Evolutionary conservation across 2,329 filamentous ascomycete genomes (phyloP), one percentile per base, ranked within the genome.

Genomic region (Colletotrichum chrysophilum): DNA sequence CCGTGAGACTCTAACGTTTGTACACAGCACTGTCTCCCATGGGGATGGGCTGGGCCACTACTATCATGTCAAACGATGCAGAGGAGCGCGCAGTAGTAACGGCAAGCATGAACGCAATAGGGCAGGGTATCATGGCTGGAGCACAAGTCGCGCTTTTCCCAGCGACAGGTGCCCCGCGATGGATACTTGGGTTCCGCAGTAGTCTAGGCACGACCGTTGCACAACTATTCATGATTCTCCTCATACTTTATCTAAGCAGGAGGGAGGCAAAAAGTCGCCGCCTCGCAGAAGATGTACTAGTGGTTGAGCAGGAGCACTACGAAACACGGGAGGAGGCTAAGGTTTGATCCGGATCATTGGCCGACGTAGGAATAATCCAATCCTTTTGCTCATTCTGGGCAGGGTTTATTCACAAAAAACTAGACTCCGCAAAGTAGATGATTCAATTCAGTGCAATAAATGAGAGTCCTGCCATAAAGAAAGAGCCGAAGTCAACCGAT

Each of bases 41-140:
- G 52, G 21, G 81, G 7, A 86, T 85, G 84, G 81, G 81, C 14
- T 86, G 84, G 84, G 83, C 84, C 14, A 83, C 83, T 0, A 78
- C 83, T 2, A 77, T 81, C 16, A 85, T 84, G 82, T 79, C 80
- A 4, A 80, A 83, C 5, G 83, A 84, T 65, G 83, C 84, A 8
- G 85, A 86, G 66, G 84, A 86, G 73, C 80, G 85, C 26, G 84
- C 84, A 4, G 81, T 86, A 3, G 83, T 86, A 5, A 85, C 83
- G 7, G 84, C 84, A 2, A 86, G 84, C 61, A 86, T 86, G 84
- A 86, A 86, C 65, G 82, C 84, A 4, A 85, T 86, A 52, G 84
- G 85, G 1, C 85, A 86, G 70, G 84, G 81, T 2, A 85, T 86
- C 38, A 82, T 80, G n/a, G 85, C 85, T 0, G 83, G 85, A 43